A percentile compares a stretch with the other conserved stretches of the same genome.
Conservation (phyloP, 2,329 filamentous ascomycete genomes). For the Purpureocillium takamizusanense region DNA sequence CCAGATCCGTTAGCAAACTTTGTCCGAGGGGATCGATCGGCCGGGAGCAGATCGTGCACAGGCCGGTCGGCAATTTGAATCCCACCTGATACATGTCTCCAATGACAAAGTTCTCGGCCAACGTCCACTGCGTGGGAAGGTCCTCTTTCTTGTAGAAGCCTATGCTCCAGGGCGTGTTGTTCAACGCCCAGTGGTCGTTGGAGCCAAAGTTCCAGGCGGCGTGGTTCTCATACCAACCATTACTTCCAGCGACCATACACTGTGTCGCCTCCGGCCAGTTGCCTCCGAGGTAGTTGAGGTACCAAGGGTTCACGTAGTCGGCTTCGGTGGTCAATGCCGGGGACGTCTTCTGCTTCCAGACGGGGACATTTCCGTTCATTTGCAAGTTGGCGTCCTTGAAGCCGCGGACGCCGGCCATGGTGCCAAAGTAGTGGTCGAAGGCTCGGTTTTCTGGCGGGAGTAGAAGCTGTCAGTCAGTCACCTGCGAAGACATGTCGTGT, state of each 20-base stretch:
- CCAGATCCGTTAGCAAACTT: no score
- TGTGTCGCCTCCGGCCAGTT: constrained; percentile 40
- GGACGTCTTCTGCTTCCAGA: constrained; percentile 38
- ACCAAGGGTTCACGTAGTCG: constrained; percentile 39
- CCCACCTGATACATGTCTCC: constrained; percentile 47
- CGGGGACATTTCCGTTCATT: constrained; percentile 32
- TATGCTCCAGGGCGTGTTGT: constrained; percentile 45
- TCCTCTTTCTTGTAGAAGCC: constrained; percentile 41
- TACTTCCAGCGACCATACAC: constrained; percentile 42
- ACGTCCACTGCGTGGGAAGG: constrained; percentile 43
- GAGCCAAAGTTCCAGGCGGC: constrained; percentile 38
- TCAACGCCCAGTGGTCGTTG: constrained; percentile 44
- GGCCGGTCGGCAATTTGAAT: no score
- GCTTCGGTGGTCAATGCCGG: constrained; percentile 19
- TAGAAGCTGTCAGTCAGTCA: no score
- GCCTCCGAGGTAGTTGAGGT: constrained; percentile 45
- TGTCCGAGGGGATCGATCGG: no score
- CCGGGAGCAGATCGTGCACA: no score
- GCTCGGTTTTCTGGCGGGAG: constrained; percentile 20
- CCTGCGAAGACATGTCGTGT: no score
- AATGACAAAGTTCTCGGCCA: constrained; percentile 46
- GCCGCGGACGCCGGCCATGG: constrained; percentile 44
- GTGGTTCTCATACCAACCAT: constrained; percentile 43
- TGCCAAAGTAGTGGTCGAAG: constrained; percentile 42
- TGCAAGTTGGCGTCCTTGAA: constrained; percentile 48